These are phyloP conservation scores for Begonia loranthoides DNA, from an alignment of 306 rosid species.

Conservation along the genomic window DNA sequence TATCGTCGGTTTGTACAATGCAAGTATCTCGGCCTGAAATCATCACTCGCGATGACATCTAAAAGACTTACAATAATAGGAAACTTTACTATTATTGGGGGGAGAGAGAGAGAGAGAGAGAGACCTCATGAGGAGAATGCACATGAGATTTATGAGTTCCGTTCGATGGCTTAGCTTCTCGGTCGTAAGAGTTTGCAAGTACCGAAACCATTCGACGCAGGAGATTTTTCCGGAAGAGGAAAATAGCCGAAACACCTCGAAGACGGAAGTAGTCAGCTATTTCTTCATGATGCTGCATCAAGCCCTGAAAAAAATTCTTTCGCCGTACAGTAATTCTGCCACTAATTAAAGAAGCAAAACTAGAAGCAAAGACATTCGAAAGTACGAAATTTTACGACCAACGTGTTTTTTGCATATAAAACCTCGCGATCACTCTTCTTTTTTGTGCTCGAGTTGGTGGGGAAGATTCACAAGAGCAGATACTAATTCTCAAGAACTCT, in stretches of 20 bases:
- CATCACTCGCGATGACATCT: slow-evolving; percentile 2
- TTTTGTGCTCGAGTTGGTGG: too few relatives aligned
- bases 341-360: too few relatives aligned
- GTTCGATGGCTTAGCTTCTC: slow-evolving; percentile 76
- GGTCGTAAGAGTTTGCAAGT: slow-evolving; percentile 86
- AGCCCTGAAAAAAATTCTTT: not conserved
- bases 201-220: slow-evolving; percentile 68
- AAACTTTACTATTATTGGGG: too few relatives aligned
- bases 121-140: slow-evolving; percentile 74
- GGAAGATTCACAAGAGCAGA: too few relatives aligned
- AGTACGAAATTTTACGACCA: too few relatives aligned
- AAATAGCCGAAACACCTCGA: slow-evolving; percentile 60
- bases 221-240: slow-evolving; percentile 72
- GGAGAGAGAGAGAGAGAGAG: slow-evolving; percentile 14
- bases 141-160: slow-evolving; percentile 95
- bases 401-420: too few relatives aligned
- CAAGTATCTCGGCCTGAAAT: slow-evolving; percentile 62
- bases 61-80: not conserved
- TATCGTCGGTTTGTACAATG: slow-evolving; percentile 65
- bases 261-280: slow-evolving; percentile 64
- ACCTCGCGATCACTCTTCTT: too few relatives aligned
- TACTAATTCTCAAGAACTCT: too few relatives aligned
- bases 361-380: too few relatives aligned
- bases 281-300: slow-evolving; percentile 46
- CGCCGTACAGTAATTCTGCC: too few relatives aligned